These are phyloP conservation scores for Lipomyces yamadae DNA, from an alignment of 805 yeast genomes.

Conservation along the genomic window DNA sequence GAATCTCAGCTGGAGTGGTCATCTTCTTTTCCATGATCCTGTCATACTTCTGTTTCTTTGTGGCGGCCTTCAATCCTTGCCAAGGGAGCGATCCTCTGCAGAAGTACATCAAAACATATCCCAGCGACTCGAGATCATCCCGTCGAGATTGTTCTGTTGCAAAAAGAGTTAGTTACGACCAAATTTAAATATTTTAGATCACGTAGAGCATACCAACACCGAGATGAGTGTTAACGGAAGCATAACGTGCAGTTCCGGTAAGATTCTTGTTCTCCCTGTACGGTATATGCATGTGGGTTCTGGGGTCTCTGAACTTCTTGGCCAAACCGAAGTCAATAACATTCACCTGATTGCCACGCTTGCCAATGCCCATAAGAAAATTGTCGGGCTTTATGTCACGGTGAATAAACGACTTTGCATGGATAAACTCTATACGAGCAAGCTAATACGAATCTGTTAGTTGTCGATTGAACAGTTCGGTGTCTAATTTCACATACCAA, in stretches of 20 bases:
- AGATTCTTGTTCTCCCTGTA: slow-evolving; percentile 94
- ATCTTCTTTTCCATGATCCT: slow-evolving; percentile 93
- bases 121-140: slow-evolving; percentile 93
- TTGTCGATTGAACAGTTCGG: too few relatives aligned
- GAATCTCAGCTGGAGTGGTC: slow-evolving; percentile 81
- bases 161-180: neutral
- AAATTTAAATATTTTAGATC: neutral
- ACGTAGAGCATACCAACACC: slow-evolving; percentile 58
- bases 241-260: slow-evolving; percentile 98
- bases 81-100: slow-evolving; percentile 96
- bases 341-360: slow-evolving; percentile 92
- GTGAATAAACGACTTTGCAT: slow-evolving; percentile 89
- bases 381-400: slow-evolving; percentile 85
- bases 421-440: slow-evolving; percentile 92
- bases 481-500: slow-evolving; percentile 49
- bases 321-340: slow-evolving; percentile 95
- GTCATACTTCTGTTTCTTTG: slow-evolving; percentile 96
- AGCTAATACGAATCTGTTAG: slow-evolving; percentile 42
- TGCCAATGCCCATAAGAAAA: slow-evolving; percentile 85
- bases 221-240: slow-evolving; percentile 91
- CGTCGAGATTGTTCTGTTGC: slow-evolving; percentile 83
- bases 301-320: slow-evolving; percentile 90
- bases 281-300: slow-evolving; percentile 92
- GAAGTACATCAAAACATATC: slow-evolving; percentile 91
- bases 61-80: slow-evolving; percentile 98